Base-by-base conservation (phyloP, 495 filamentous ascomycete species). In the Halenospora varia region DNA sequence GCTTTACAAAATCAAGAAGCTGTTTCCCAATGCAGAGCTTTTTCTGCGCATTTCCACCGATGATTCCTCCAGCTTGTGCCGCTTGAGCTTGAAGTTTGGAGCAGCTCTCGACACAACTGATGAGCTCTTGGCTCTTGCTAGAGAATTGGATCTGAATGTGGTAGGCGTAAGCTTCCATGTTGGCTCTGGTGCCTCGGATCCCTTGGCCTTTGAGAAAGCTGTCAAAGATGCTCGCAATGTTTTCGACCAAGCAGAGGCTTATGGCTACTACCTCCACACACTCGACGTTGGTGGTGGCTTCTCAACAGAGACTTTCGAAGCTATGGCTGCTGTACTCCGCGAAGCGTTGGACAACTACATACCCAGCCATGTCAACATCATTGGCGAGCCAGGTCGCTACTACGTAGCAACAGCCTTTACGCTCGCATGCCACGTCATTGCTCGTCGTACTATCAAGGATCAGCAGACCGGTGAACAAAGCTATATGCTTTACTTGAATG, bases 121-220 rank as follows among this genome's bases (percentile, higher is more conserved):
- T 18, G 77, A 82, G 56, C 85, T 99, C 49, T 78, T 99, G 23
- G 80, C 85, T 56, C 74, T 96, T 15, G 94, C 94, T 2, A 87
- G 86, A 67, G 77, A 91, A 53, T 78, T 97, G n/a, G 88, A 85
- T n/a, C 82, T 99, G 56, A 96, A 97, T 66, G 88, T 99, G 6
- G 88, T 96, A 23, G 94, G 94, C 24, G 92, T 97, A 56, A 96
- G 92, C 71, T 99, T 99, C 77, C 94, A 99, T 69, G 93, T 97
- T 41, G 94, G 94, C 25, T 97, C 93, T 2, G 94, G 94, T 17
- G 91, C 95, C 26, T 90, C 91, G 54, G 94, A 97, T 68, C 90
- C 94, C 17, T 71, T 78, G 17, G 89, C 92, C 10, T 97, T 96
- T 75, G 67, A 86, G 67, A 95, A 91, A 71, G 92, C 95, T 9